Conservation (phyloP, 805 yeast genomes). For the Jamesozyma gamospora region DNA sequence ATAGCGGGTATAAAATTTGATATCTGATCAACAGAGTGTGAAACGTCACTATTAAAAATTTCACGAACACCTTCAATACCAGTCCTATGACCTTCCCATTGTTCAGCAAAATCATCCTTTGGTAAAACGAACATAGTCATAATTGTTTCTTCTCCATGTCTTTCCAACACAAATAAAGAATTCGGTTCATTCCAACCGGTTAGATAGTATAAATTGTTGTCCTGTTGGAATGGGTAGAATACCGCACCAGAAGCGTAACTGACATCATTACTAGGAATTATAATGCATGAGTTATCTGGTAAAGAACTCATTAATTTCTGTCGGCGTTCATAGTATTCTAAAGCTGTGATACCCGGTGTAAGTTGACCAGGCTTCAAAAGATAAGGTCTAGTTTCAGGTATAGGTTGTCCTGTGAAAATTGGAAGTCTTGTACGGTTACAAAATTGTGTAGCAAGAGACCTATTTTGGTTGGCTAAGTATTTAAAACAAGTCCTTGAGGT, state of each 20-base stretch:
- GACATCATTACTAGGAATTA: slow-evolving; percentile 60
- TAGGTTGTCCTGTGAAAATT: slow-evolving; percentile 69
- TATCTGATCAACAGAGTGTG: slow-evolving; percentile 32
- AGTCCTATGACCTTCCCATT: slow-evolving; percentile 92
- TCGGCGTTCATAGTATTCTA: slow-evolving; percentile 73
- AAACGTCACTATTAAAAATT: slow-evolving; percentile 78
- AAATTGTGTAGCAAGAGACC: background rate
- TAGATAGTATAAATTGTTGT: slow-evolving; percentile 75
- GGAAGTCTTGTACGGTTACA: slow-evolving; percentile 12
- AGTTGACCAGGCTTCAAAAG: slow-evolving; percentile 64
- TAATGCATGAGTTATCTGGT: slow-evolving; percentile 51
- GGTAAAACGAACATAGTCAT: slow-evolving; percentile 83
- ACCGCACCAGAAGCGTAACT: slow-evolving; percentile 86
- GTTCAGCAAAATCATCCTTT: slow-evolving; percentile 63
- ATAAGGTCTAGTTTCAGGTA: slow-evolving; percentile 76
- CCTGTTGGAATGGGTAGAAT: slow-evolving; percentile 86
- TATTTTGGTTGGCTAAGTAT: background rate
- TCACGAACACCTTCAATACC: slow-evolving; percentile 78
- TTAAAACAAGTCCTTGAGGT: no score
- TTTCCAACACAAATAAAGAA: slow-evolving; percentile 58
- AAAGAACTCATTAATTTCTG: slow-evolving; percentile 44
- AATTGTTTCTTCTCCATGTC: slow-evolving; percentile 42
- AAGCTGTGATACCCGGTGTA: slow-evolving; percentile 79
- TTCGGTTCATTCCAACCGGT: slow-evolving; percentile 93
- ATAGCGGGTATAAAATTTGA: slow-evolving; percentile 11